Conservation (phyloP, 106 monocot genomes). For the Alisma plantagoaquatica region DNA sequence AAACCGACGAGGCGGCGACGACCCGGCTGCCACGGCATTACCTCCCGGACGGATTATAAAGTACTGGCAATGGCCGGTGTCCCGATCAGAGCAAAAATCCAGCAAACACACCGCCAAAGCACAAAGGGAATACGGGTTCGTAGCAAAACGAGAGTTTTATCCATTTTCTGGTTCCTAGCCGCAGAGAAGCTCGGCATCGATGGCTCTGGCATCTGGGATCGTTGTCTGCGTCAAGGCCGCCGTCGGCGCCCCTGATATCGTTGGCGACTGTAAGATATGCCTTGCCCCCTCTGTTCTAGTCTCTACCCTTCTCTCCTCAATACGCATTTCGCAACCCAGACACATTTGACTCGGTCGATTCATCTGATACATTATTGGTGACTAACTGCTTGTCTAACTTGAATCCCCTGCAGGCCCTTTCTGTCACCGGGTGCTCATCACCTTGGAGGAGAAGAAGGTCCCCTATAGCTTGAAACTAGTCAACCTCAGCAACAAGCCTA, state of each 20-base stretch:
- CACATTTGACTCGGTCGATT: not conserved
- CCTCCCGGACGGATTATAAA: too few species aligned
- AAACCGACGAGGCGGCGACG: too few species aligned
- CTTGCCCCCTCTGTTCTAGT: not conserved
- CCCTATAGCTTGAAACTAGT: constrained; percentile 48
- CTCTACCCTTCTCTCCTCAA: not conserved
- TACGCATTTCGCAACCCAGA: not conserved
- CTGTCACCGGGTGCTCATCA: too few species aligned
- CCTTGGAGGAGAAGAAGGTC: constrained; percentile 67
- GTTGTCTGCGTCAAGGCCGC: constrained; percentile 49
- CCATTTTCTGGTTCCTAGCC: too few species aligned
- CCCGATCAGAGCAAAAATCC: too few species aligned
- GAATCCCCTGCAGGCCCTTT: constrained; percentile 55
- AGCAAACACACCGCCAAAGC: too few species aligned
- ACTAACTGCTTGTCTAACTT: not conserved
- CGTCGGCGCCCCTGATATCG: constrained; percentile 19
- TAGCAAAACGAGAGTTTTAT: too few species aligned
- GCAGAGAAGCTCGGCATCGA: too few species aligned
- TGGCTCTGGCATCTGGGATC: too few species aligned
- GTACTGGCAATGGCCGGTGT: too few species aligned
- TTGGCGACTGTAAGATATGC: constrained; percentile 38
- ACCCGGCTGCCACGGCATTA: too few species aligned
- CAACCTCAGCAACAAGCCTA: constrained; percentile 49
- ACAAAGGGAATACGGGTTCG: too few species aligned
- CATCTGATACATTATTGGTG: not conserved